Percentiles rank a stretch among this genome's conserved stretches.
These are phyloP conservation scores for Phragmites australis DNA, from an alignment of 176 grass and related monocot species.

Conservation along the genomic window DNA sequence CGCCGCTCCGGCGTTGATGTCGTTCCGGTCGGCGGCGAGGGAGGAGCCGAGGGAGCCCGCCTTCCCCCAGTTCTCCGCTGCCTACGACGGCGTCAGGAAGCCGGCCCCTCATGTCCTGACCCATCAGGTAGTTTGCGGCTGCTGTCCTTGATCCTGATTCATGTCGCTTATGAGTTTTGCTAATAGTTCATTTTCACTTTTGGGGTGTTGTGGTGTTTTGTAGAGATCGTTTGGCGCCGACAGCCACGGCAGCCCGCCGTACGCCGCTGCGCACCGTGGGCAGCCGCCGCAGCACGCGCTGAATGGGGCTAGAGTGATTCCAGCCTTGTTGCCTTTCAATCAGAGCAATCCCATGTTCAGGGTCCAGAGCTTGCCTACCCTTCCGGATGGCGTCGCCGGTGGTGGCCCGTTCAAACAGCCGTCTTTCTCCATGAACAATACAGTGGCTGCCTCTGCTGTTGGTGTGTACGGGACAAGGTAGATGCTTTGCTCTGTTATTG, in stretches of 20 bases:
- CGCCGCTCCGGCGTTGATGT: constrained; percentile 59
- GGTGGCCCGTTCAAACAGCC: constrained; percentile 46
- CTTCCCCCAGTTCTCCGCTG: constrained; percentile 45
- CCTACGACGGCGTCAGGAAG: constrained; percentile 40
- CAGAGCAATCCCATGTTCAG: constrained; percentile 59
- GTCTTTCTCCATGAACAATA: constrained; percentile 33
- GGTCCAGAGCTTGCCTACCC: constrained; percentile 51
- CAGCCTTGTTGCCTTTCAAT: constrained; percentile 51
- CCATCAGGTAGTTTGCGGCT: constrained; percentile 45
- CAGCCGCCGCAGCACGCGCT: constrained; percentile 34
- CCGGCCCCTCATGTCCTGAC: constrained; percentile 33
- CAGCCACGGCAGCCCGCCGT: constrained; percentile 34
- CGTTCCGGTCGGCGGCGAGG: constrained; percentile 52
- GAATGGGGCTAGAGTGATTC: constrained; percentile 53
- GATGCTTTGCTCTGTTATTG: background rate
- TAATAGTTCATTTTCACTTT: background rate
- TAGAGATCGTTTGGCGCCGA: constrained; percentile 49
- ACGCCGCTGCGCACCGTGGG: background rate
- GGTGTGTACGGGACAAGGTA: constrained; percentile 62
- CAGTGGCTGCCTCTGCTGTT: constrained; percentile 26
- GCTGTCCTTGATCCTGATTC: background rate
- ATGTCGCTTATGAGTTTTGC: background rate
- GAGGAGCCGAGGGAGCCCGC: constrained; percentile 39
- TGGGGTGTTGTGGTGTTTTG: background rate
- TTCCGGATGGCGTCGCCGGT: constrained; percentile 28